Evolutionary conservation across 352 stramenopile species (phyloP).

Genomic region (Pythium phragmiticola): DNA sequence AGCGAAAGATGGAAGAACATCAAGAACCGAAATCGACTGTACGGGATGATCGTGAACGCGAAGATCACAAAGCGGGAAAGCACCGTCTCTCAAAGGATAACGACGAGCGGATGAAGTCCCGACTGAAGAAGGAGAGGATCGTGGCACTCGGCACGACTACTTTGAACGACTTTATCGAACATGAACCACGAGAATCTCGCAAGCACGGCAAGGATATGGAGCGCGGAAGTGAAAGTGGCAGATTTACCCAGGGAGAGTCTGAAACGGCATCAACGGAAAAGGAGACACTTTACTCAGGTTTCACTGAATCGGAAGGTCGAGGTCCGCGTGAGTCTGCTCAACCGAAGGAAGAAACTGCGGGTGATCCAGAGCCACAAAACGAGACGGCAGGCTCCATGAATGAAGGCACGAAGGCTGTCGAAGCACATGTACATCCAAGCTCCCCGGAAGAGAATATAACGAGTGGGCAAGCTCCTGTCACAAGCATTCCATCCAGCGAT

Average conservation of each 20-base stretch:
- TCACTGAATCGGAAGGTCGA: neutral
- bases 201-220: neutral
- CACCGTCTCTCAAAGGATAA: neutral
- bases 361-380: neutral
- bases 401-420: neutral
- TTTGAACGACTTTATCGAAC: conserved; percentile 23
- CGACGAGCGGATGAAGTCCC: neutral
- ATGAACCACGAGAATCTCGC: conserved; percentile 1
- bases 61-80: neutral
- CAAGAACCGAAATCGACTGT: neutral
- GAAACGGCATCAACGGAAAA: neutral
- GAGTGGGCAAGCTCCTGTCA: neutral
- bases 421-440: neutral
- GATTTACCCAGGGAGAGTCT: neutral
- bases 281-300: neutral
- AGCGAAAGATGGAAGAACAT: neutral
- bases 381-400: neutral
- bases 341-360: neutral
- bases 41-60: neutral
- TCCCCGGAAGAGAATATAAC: neutral
- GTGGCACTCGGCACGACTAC: neutral
- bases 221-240: neutral
- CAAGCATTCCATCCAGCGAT: neutral
- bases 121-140: conserved; percentile 1
- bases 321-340: neutral